These are phyloP conservation scores for Setomelanomma holmii DNA, from an alignment of 2,329 filamentous ascomycete species.

Conservation along the genomic window DNA sequence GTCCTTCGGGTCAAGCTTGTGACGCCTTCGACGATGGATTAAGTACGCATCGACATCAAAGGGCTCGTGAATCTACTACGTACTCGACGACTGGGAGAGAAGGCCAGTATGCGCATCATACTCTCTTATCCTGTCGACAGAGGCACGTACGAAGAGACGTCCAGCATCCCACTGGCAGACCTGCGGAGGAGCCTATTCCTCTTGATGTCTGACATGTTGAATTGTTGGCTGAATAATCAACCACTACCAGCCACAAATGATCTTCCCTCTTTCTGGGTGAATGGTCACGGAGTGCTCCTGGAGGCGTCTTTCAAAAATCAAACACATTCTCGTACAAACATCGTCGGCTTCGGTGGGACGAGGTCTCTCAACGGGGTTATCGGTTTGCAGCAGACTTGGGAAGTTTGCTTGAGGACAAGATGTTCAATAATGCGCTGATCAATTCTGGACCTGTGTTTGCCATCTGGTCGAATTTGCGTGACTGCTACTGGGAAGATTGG, in stretches of 20 bases:
- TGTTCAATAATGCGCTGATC: no score
- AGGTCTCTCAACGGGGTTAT: no score
- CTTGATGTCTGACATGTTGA: not conserved
- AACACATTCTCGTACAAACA: no score
- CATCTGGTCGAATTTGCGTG: no score
- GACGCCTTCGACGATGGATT: not conserved
- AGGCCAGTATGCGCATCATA: not conserved
- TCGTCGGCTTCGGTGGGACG: no score
- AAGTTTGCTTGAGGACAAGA: no score
- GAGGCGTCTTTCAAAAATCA: no score
- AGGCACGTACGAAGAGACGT: not conserved
- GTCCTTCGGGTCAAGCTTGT: not conserved
- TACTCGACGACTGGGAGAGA: no score
- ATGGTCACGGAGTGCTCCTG: not conserved
- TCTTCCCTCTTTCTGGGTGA: not conserved
- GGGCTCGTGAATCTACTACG: no score
- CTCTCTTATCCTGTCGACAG: not conserved
- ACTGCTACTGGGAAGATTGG: no score
- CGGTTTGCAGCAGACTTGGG: no score
- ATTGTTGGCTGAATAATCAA: not conserved
- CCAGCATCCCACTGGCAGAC: not conserved
- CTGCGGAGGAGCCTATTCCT: not conserved
- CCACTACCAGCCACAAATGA: not conserved
- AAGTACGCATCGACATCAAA: slow-evolving; percentile 1
- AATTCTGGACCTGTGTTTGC: no score